These are phyloP conservation scores for Erythrophleum fordii DNA, from an alignment of 306 rosid species.

Conservation along the genomic window DNA sequence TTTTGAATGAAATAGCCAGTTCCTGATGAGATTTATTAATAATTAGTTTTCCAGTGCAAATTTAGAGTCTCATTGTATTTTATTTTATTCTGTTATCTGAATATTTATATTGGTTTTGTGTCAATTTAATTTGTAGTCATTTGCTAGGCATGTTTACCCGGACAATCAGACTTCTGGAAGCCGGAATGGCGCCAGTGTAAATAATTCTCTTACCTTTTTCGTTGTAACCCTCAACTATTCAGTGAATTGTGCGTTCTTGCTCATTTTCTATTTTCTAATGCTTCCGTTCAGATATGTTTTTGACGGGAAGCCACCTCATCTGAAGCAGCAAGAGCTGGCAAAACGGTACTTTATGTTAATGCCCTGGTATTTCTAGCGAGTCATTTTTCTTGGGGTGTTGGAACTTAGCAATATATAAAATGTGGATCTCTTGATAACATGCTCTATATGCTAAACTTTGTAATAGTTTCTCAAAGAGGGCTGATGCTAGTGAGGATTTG, in stretches of 20 bases:
- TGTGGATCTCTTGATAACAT: constrained; percentile 2
- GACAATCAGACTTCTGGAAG: constrained; percentile 93
- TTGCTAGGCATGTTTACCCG: constrained; percentile 95
- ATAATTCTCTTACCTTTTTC: constrained; percentile 10
- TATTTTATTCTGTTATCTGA: background rate
- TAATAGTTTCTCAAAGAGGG: constrained; percentile 71
- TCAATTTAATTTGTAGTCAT: constrained; percentile 57
- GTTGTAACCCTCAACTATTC: background rate
- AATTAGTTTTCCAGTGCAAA: no score
- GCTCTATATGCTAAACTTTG: constrained; percentile 31
- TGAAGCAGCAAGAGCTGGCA: constrained; percentile 89
- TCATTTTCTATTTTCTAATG: constrained; percentile 4
- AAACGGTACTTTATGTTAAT: constrained; percentile 67
- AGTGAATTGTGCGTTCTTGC: background rate
- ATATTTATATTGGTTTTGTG: background rate
- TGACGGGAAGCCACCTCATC: constrained; percentile 89
- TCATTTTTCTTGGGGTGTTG: background rate
- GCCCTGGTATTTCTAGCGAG: constrained; percentile 27
- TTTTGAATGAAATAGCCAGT: background rate
- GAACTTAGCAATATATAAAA: background rate
- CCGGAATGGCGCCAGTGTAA: constrained; percentile 93
- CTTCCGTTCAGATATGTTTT: constrained; percentile 74
- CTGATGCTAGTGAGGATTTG: constrained; percentile 78
- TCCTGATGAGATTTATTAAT: background rate
- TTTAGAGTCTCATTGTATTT: background rate